These are phyloP conservation scores for Schizophyllum commune DNA, from an alignment of 1,284 basidiomycete genomes.

Conservation along the genomic window DNA sequence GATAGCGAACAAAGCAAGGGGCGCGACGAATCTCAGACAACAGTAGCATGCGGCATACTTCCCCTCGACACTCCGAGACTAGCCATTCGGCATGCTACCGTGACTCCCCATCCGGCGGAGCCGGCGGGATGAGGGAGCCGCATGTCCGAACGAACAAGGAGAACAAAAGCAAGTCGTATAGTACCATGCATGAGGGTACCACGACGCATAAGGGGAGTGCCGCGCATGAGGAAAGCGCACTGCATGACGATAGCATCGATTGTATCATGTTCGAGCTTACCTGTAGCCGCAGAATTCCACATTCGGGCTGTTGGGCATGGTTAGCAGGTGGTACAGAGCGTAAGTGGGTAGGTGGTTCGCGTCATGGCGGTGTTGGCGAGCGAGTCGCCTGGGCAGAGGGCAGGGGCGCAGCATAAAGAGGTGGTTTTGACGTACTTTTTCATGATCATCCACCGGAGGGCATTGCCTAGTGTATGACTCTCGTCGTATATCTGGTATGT, in stretches of 20 bases:
- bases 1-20: too few relatives aligned
- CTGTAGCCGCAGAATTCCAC: slow-evolving; percentile 99
- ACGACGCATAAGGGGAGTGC: background rate
- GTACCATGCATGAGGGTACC: slow-evolving; percentile 2
- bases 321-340: background rate
- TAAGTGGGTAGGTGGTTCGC: background rate
- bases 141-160: background rate
- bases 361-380: too few relatives aligned
- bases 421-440: slow-evolving; percentile 72
- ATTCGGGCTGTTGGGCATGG: slow-evolving; percentile 61
- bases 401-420: slow-evolving; percentile 6
- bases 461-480: slow-evolving; percentile 93
- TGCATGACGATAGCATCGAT: background rate
- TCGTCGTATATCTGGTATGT: slow-evolving; percentile 93
- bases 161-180: slow-evolving; percentile 2
- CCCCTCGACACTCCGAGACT: background rate
- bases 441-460: slow-evolving; percentile 97
- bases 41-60: background rate
- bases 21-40: too few relatives aligned
- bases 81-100: background rate
- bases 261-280: slow-evolving; percentile 31
- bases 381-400: background rate
- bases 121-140: background rate
- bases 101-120: background rate
- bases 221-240: too few relatives aligned